These are phyloP conservation scores for Lasiodiplodia hormozganensis DNA, from an alignment of 2,329 filamentous ascomycete species.

Conservation along the genomic window DNA sequence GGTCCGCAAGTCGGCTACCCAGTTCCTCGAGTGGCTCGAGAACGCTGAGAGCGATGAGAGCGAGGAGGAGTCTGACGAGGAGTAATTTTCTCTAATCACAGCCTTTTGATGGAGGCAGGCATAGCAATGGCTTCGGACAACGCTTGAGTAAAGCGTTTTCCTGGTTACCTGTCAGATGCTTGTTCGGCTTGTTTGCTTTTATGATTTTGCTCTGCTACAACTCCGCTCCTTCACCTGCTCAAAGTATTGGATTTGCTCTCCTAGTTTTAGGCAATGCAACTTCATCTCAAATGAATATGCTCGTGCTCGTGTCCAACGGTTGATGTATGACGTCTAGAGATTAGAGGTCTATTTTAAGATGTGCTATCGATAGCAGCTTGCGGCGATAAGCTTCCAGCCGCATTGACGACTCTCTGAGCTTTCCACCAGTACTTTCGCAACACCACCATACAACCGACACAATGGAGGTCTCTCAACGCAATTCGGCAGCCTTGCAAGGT, in stretches of 20 bases:
- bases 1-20: slow-evolving; percentile 91
- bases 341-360: background rate
- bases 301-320: background rate
- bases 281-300: background rate
- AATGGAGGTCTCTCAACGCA: slow-evolving; percentile 52
- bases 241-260: background rate
- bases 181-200: slow-evolving; percentile 16
- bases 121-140: slow-evolving; percentile 1
- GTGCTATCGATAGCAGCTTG: slow-evolving; percentile 5
- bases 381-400: background rate
- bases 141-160: slow-evolving; percentile 5
- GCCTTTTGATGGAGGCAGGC: background rate
- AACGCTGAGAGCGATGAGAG: slow-evolving; percentile 78
- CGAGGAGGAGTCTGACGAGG: slow-evolving; percentile 64
- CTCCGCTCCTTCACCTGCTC: slow-evolving; percentile 17
- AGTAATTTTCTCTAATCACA: slow-evolving; percentile 19
- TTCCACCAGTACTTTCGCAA: background rate
- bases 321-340: background rate
- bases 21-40: slow-evolving; percentile 93
- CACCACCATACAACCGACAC: background rate
- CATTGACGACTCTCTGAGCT: slow-evolving; percentile 1
- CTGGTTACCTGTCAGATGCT: background rate
- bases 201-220: slow-evolving; percentile 13
- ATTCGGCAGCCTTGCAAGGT: slow-evolving; percentile 50
- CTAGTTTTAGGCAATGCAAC: slow-evolving; percentile 19